These are phyloP conservation scores for Simplicillium sp. DNA, from an alignment of 2,329 filamentous ascomycete genomes.

Conservation along the genomic window DNA sequence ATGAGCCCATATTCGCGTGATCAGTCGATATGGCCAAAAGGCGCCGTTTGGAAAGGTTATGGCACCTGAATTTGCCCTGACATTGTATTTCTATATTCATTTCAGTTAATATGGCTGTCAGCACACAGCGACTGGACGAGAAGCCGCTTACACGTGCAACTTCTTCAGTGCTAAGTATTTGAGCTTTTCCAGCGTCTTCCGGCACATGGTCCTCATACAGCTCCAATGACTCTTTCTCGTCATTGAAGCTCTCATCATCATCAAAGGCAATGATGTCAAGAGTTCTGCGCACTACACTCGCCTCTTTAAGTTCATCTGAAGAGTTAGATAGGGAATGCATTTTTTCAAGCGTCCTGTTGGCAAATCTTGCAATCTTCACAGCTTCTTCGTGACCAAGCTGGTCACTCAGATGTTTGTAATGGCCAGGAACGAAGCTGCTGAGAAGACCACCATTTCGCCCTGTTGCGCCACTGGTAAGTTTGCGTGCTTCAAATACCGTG, in stretches of 20 bases:
- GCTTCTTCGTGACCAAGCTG: conserved; percentile 23
- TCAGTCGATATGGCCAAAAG: conserved; percentile 38
- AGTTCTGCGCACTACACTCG: conserved; percentile 11
- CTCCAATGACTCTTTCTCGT: conserved; percentile 8
- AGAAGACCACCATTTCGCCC: conserved; percentile 20
- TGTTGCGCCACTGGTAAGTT: conserved; percentile 18
- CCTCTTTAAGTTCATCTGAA: conserved; percentile 7
- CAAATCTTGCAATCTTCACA: conserved; percentile 30
- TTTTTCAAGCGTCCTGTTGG: conserved; percentile 24
- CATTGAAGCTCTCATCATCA: conserved; percentile 10
- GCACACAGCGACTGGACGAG: background rate
- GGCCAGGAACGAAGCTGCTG: conserved; percentile 23
- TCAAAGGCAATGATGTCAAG: conserved; percentile 12
- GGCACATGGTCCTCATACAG: conserved; percentile 9
- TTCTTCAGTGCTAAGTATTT: conserved; percentile 9
- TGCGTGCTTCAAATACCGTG: conserved; percentile 18
- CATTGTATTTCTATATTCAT: conserved; percentile 16
- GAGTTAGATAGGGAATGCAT: conserved; percentile 11
- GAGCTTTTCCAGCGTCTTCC: conserved; percentile 7
- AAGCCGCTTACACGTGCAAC: conserved; percentile 2
- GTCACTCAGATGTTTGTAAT: conserved; percentile 21
- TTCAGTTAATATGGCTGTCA: background rate
- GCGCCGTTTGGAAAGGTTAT: conserved; percentile 21
- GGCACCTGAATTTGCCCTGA: conserved; percentile 9
- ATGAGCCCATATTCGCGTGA: conserved; percentile 27